Percentiles rank a stretch among this genome's conserved stretches.
Conservation (phyloP, 208 protist species). For the Acanthamoeba triangularis region DNA sequence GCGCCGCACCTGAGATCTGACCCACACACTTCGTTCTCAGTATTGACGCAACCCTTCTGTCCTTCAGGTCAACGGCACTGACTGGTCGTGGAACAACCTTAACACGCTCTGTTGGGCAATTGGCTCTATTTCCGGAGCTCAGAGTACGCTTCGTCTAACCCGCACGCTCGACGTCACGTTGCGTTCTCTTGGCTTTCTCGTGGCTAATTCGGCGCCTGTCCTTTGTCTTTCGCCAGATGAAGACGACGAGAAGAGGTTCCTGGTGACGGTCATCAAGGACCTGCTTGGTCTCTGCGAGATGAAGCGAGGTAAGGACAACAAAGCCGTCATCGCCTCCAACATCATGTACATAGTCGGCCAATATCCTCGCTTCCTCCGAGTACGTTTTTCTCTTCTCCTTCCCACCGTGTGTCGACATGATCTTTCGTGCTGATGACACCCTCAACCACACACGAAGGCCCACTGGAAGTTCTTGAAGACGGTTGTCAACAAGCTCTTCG, state of each 20-base stretch:
- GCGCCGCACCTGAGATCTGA: neutral
- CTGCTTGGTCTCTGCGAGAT: conserved; percentile 98
- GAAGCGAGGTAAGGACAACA: conserved; percentile 97
- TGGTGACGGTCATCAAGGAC: conserved; percentile 98
- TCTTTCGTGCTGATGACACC: too few species aligned
- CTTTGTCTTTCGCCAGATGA: conserved; percentile 84
- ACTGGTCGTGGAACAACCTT: conserved; percentile 98
- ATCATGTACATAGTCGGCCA: conserved; percentile 99
- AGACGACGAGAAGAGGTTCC: conserved; percentile 98
- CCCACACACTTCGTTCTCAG: neutral
- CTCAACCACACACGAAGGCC: too few species aligned
- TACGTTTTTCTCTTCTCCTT: neutral
- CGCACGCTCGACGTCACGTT: neutral
- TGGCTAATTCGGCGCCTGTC: conserved; percentile 1
- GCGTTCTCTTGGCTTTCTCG: too few species aligned
- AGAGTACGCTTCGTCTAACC: conserved; percentile 84
- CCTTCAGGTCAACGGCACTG: conserved; percentile 91
- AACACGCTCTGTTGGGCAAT: conserved; percentile 99
- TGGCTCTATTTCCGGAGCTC: conserved; percentile 97
- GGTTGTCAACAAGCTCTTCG: conserved; percentile 99
- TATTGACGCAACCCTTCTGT: neutral
- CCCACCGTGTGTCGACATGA: too few species aligned
- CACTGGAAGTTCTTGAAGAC: conserved; percentile 99
- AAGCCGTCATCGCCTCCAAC: conserved; percentile 99
- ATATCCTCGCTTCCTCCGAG: conserved; percentile 97